Percentiles rank a stretch among this genome's conserved stretches.
phyloP scores from a whole-genome alignment of 345 rosid genomes.

The Citrus inodora region DNA sequence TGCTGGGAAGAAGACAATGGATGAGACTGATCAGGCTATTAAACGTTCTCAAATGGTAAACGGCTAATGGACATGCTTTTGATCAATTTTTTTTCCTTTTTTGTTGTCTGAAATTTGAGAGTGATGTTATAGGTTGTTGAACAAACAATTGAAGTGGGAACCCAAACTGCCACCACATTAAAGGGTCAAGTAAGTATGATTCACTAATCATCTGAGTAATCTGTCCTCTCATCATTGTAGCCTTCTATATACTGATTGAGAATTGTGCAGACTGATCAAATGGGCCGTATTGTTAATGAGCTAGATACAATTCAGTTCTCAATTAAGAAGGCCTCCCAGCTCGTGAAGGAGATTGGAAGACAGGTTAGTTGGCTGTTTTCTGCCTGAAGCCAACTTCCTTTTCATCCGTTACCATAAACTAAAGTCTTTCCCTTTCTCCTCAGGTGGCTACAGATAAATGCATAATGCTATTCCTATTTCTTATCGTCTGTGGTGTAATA shows the following conservation, averaged over 20 bases:
- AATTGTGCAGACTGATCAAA: slow-evolving; percentile 88
- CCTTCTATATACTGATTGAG: slow-evolving; percentile 14
- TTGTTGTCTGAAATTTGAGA: slow-evolving; percentile 15
- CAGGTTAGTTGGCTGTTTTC: slow-evolving; percentile 52
- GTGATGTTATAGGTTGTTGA: slow-evolving; percentile 64
- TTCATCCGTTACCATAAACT: slow-evolving; percentile 1
- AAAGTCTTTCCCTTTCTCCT: slow-evolving; percentile 4
- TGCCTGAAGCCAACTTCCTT: neutral
- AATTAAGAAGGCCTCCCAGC: slow-evolving; percentile 94
- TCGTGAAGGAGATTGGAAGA: slow-evolving; percentile 98
- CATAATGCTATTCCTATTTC: slow-evolving; percentile 88
- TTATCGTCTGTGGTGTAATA: slow-evolving; percentile 89
- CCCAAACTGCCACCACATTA: slow-evolving; percentile 81
- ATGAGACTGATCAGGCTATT: slow-evolving; percentile 95
- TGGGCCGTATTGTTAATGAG: slow-evolving; percentile 96
- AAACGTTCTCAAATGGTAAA: slow-evolving; percentile 87
- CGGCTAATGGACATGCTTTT: neutral
- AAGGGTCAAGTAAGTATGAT: slow-evolving; percentile 84
- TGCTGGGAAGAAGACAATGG: slow-evolving; percentile 82
- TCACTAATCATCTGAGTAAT: neutral
- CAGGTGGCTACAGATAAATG: slow-evolving; percentile 99
- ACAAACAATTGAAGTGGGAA: slow-evolving; percentile 98
- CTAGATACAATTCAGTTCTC: slow-evolving; percentile 98
- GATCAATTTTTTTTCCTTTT: slow-evolving; percentile 9
- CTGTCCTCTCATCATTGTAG: neutral